Evolutionary conservation across 352 stramenopile genomes (phyloP), one percentile per base, ranked within the genome.

Genomic region (Phytophthora uliginosa): DNA sequence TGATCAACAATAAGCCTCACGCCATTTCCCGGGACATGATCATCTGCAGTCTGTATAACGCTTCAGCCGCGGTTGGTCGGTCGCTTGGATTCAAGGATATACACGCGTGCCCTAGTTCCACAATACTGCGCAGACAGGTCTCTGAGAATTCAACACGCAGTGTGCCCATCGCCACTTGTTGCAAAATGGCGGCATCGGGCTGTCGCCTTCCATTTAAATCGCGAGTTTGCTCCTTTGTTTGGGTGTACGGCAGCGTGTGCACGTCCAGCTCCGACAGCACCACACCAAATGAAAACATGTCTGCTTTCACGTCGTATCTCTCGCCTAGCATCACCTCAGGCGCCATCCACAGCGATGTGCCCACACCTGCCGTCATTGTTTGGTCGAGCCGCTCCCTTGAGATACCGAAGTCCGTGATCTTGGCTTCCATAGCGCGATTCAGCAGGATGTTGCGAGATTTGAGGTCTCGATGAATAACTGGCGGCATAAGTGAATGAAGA

Each of bases 291-390:
- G 76, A 83, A 59, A 77, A 83, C 18, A 83, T 76, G 31, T 83
- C 76, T 15, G 76, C 76, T 60, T 81, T 79, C 3, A 74, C 57
- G 26, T 77, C 73, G 66, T 83, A 83, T 8, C 66, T 50, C 28
- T 73, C 65, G 2, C 76, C 65, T 7, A 80, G 28, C 66, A 79
- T 77, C 10, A 82, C 76, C 66, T 97, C 90, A 13, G 90, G 90
- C 2, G 89, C 89, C 58, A 89, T 93, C 84, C 86, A 96, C 26
- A 81, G 52, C 40, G 57, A 71, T 8, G 71, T 81, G 7, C 74
- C 71, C 13, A 79, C 64, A 2, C 76, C 76, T 42, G 66, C 51
- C 3, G 74, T 82, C 78, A 85, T 80, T 2, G 72, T 81, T 50
- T 69, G 54, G 13, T 76, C 71, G 5, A 59, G 36, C 17, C 73